Evolutionary conservation across 2,329 filamentous ascomycete species (phyloP).

Genomic region (Hymenoscyphus repandus): DNA sequence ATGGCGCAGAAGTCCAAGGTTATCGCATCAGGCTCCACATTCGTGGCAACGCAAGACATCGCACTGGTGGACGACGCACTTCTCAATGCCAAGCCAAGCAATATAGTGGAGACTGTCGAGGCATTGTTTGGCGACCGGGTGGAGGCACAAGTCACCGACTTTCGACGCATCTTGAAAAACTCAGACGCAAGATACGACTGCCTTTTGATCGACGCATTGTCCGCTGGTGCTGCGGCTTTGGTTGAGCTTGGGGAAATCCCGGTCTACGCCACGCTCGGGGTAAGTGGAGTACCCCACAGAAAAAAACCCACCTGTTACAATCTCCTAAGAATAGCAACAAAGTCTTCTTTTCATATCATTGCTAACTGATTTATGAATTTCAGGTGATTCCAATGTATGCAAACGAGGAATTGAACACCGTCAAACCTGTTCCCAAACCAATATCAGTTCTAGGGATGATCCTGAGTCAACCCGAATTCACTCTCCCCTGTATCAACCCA

Average conservation of each 20-base stretch:
- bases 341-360: too few relatives aligned
- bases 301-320: neutral
- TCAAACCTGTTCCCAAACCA: too few relatives aligned
- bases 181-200: neutral
- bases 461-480: neutral
- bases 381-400: too few relatives aligned
- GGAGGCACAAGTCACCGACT: neutral
- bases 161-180: neutral
- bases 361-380: too few relatives aligned
- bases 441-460: too few relatives aligned
- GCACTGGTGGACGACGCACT: neutral
- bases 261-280: neutral
- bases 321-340: too few relatives aligned
- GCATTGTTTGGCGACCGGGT: neutral
- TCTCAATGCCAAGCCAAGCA: neutral
- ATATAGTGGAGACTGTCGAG: neutral
- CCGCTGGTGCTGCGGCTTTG: neutral
- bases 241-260: neutral
- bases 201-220: neutral
- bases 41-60: neutral
- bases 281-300: neutral
- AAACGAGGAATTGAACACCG: too few relatives aligned
- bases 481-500: neutral
- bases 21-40: neutral
- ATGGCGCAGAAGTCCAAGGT: neutral